Percentiles rank a stretch among this genome's conserved stretches.
These are phyloP conservation scores for Raffaelea deltoideospora DNA, from an alignment of 2,329 filamentous ascomycete species.

Conservation along the genomic window DNA sequence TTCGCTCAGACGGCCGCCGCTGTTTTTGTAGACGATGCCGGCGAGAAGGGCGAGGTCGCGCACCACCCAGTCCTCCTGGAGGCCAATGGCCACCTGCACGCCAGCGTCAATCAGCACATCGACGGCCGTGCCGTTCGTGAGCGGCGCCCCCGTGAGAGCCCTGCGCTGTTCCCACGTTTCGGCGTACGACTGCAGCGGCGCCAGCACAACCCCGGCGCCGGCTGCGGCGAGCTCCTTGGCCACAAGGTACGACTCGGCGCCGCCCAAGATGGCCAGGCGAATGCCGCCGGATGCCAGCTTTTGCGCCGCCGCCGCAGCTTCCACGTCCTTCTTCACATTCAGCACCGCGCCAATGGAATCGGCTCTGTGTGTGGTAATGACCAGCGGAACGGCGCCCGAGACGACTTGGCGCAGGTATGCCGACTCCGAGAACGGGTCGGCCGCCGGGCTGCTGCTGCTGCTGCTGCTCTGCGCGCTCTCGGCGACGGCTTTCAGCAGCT, in stretches of 20 bases:
- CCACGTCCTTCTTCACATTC: slow-evolving; percentile 41
- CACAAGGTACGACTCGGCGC: slow-evolving; percentile 45
- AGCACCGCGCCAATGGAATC: slow-evolving; percentile 46
- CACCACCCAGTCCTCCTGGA: slow-evolving; percentile 47
- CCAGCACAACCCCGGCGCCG: slow-evolving; percentile 42
- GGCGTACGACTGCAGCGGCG: slow-evolving; percentile 40
- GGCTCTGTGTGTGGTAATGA: slow-evolving; percentile 44
- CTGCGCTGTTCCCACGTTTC: slow-evolving; percentile 45
- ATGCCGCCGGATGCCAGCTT: slow-evolving; percentile 15
- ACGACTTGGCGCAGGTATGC: slow-evolving; percentile 39
- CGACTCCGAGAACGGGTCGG: slow-evolving; percentile 30
- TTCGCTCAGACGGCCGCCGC: slow-evolving; percentile 36
- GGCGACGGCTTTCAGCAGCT: slow-evolving; percentile 35
- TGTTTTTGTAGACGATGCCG: slow-evolving; percentile 42
- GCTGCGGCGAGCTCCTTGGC: slow-evolving; percentile 42
- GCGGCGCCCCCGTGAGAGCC: slow-evolving; percentile 45
- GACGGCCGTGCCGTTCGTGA: slow-evolving; percentile 48
- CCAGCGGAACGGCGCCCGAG: slow-evolving; percentile 35
- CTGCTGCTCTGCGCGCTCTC: neutral
- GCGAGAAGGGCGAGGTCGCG: slow-evolving; percentile 44
- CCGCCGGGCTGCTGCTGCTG: slow-evolving; percentile 11
- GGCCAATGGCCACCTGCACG: slow-evolving; percentile 40
- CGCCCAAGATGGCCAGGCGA: slow-evolving; percentile 43
- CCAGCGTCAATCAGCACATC: slow-evolving; percentile 43
- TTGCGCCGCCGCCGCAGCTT: slow-evolving; percentile 19